These are phyloP conservation scores for Pueraria montana DNA, from an alignment of 306 rosid species.

Conservation along the genomic window DNA sequence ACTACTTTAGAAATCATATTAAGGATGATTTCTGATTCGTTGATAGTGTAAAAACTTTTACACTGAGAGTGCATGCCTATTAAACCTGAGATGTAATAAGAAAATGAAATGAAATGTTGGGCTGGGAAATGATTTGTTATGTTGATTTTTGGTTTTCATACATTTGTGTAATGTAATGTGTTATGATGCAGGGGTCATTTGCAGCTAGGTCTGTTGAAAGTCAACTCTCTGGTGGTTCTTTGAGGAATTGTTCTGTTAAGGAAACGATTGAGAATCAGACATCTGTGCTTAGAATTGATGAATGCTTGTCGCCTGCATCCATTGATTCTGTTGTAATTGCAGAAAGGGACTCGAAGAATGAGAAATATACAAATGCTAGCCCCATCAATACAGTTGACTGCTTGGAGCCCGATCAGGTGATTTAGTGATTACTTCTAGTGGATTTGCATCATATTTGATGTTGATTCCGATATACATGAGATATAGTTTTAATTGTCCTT, in stretches of 20 bases:
- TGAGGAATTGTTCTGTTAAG: constrained; percentile 66
- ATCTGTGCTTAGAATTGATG: constrained; percentile 74
- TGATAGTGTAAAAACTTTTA: not conserved
- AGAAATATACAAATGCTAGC: constrained; percentile 64
- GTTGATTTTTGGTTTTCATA: constrained; percentile 4
- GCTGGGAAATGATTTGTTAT: not conserved
- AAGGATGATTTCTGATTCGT: not conserved
- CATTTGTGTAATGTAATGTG: constrained; percentile 13
- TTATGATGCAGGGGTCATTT: constrained; percentile 67
- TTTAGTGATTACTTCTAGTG: constrained; percentile 3
- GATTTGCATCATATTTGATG: constrained; percentile 3
- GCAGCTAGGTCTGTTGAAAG: constrained; percentile 82
- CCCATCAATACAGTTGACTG: constrained; percentile 75
- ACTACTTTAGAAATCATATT: not conserved
- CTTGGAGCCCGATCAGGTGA: constrained; percentile 88
- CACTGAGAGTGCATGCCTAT: not conserved
- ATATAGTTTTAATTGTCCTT: constrained; percentile 3
- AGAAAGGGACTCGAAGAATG: constrained; percentile 82
- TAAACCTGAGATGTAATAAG: not conserved
- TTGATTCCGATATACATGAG: not conserved
- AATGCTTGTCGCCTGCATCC: constrained; percentile 85
- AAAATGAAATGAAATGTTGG: constrained; percentile 21
- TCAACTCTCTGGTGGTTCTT: constrained; percentile 76
- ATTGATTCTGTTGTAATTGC: constrained; percentile 91
- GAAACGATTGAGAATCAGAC: constrained; percentile 74